Evolutionary conservation across 1,284 basidiomycete genomes (phyloP).

Genomic region (Rhodotorula sp.): DNA sequence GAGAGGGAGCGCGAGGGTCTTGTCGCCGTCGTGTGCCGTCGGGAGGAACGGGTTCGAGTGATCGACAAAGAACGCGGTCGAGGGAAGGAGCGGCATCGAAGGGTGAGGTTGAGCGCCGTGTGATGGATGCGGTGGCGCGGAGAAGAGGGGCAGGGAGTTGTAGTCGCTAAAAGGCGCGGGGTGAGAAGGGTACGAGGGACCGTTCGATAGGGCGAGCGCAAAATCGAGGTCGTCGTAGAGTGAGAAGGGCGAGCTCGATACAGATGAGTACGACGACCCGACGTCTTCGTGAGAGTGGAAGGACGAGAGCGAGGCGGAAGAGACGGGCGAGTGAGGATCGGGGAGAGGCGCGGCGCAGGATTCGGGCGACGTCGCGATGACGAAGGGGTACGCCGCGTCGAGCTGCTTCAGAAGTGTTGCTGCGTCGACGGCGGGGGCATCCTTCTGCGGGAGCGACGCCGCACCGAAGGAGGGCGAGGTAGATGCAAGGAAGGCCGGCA

Average conservation of each 20-base stretch:
- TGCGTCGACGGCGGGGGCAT: too few relatives aligned
- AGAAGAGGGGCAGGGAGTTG: too few relatives aligned
- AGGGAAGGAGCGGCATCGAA: neutral
- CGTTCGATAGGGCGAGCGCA: neutral
- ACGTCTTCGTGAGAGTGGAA: neutral
- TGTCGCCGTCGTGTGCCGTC: neutral
- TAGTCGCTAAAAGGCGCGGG: too few relatives aligned
- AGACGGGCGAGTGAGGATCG: neutral
- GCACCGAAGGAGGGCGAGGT: neutral
- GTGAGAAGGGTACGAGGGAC: too few relatives aligned
- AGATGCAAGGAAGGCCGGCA: neutral
- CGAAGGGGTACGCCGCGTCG: too few relatives aligned
- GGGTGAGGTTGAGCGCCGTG: neutral
- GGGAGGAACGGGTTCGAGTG: conserved; percentile 3
- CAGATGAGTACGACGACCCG: neutral
- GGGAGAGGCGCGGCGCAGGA: neutral
- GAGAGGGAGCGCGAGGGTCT: conserved; percentile 8
- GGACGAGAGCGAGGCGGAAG: neutral
- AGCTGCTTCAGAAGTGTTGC: too few relatives aligned
- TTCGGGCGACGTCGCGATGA: neutral
- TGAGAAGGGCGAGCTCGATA: conserved; percentile 1
- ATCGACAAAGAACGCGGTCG: neutral
- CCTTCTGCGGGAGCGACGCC: neutral
- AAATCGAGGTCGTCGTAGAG: conserved; percentile 12
- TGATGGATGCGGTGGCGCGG: too few relatives aligned